These are phyloP conservation scores for Knoxdaviesia proteae DNA, from an alignment of 2,329 filamentous ascomycete species.

Conservation along the genomic window DNA sequence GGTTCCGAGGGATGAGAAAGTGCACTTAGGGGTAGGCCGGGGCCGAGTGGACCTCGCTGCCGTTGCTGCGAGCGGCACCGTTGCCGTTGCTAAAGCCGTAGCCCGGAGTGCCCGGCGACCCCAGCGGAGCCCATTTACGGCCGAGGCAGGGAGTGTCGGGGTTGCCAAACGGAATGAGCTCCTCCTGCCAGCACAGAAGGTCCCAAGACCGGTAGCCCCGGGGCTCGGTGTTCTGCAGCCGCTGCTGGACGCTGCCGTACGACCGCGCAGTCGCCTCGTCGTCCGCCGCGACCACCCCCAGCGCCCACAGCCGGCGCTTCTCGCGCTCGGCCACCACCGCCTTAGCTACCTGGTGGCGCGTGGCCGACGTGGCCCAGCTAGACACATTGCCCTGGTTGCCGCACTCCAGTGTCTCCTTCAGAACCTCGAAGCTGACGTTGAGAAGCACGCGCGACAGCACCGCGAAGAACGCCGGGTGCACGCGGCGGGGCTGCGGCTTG, in stretches of 20 bases:
- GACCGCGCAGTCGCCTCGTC: slow-evolving; percentile 13
- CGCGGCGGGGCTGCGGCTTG: slow-evolving; percentile 5
- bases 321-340: slow-evolving; percentile 36
- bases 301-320: slow-evolving; percentile 23
- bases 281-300: slow-evolving; percentile 20
- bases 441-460: slow-evolving; percentile 45
- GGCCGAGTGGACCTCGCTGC: neutral
- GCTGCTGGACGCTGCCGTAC: slow-evolving; percentile 12
- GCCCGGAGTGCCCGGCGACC: too few species aligned
- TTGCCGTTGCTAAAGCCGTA: neutral
- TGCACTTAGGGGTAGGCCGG: slow-evolving; percentile 6
- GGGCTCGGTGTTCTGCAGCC: slow-evolving; percentile 17
- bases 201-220: slow-evolving; percentile 22
- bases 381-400: slow-evolving; percentile 25
- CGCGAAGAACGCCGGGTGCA: slow-evolving; percentile 17
- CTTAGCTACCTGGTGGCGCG: slow-evolving; percentile 25
- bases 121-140: slow-evolving; percentile 22
- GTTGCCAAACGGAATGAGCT: slow-evolving; percentile 15
- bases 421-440: slow-evolving; percentile 45
- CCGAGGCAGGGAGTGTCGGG: slow-evolving; percentile 20
- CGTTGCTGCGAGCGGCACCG: neutral
- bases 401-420: slow-evolving; percentile 44
- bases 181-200: slow-evolving; percentile 28
- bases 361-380: slow-evolving; percentile 26
- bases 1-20: neutral